Conservation (phyloP, 768 basidiomycete species). For the Rhizopogon salebrosus region DNA sequence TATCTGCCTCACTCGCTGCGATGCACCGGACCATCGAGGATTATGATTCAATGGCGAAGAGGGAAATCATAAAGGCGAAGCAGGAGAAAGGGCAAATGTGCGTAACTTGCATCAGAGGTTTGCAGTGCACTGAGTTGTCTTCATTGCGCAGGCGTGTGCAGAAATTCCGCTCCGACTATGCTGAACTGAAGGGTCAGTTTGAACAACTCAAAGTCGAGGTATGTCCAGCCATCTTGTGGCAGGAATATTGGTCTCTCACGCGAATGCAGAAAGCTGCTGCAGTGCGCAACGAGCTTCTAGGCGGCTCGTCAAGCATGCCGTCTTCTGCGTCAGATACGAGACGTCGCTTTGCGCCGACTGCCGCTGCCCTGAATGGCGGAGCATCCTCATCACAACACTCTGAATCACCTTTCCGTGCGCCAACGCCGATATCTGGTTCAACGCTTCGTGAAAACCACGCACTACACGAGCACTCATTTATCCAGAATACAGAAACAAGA, state of each 20-base stretch:
- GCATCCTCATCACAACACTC: constrained; percentile 55
- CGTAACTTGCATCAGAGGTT: constrained; percentile 19
- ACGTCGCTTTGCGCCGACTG: constrained; percentile 48
- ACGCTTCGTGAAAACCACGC: constrained; percentile 70
- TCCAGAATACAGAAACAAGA: constrained; percentile 74
- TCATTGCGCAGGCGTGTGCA: constrained; percentile 73
- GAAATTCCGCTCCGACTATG: constrained; percentile 85
- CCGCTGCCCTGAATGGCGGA: constrained; percentile 30
- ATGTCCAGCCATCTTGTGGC: neutral
- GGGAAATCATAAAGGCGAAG: constrained; percentile 94
- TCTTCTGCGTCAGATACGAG: constrained; percentile 46
- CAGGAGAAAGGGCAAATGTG: constrained; percentile 94
- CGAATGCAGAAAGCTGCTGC: constrained; percentile 48
- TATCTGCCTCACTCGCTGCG: constrained; percentile 93
- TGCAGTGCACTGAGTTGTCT: constrained; percentile 2
- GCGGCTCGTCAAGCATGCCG: constrained; percentile 32
- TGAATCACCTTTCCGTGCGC: constrained; percentile 80
- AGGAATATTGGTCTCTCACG: neutral
- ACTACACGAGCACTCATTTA: constrained; percentile 83
- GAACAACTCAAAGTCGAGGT: constrained; percentile 67
- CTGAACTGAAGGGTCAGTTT: constrained; percentile 77
- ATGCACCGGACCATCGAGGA: constrained; percentile 95
- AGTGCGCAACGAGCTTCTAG: constrained; percentile 63
- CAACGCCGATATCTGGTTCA: constrained; percentile 49
- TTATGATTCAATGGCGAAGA: constrained; percentile 93